Conservation (phyloP, 345 rosid genomes). For the Eucalyptus urophylla region DNA sequence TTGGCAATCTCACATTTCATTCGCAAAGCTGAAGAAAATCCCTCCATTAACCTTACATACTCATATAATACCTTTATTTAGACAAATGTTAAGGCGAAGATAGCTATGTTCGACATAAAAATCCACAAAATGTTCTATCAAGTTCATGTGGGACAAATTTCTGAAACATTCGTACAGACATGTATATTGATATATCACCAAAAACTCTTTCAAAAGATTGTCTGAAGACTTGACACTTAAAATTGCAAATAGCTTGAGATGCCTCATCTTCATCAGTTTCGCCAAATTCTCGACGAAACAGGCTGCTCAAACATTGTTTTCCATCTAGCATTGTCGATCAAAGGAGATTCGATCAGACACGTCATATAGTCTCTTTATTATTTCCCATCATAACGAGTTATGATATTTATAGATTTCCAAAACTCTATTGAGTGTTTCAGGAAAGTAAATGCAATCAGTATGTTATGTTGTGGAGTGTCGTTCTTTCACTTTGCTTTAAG, state of each 20-base stretch:
- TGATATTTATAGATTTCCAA: too few relatives aligned
- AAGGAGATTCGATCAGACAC: background rate
- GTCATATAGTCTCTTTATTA: too few relatives aligned
- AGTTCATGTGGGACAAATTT: background rate
- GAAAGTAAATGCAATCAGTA: too few relatives aligned
- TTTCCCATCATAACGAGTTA: too few relatives aligned
- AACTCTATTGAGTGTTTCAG: too few relatives aligned
- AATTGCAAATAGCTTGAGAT: background rate
- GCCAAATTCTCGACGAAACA: fast-evolving
- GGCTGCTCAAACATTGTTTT: background rate
- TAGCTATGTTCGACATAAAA: background rate
- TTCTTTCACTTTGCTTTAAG: background rate
- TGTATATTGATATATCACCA: background rate
- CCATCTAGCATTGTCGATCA: background rate
- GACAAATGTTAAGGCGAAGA: background rate
- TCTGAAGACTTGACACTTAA: fast-evolving
- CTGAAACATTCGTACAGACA: background rate
- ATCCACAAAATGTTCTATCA: background rate
- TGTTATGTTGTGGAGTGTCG: background rate
- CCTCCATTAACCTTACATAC: background rate
- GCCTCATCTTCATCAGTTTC: background rate
- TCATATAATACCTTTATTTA: background rate
- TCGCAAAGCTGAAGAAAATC: background rate
- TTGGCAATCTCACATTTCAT: background rate
- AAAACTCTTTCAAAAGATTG: background rate